Evolutionary conservation across 306 rosid genomes (phyloP).

Genomic region (Rubus idaeus): DNA sequence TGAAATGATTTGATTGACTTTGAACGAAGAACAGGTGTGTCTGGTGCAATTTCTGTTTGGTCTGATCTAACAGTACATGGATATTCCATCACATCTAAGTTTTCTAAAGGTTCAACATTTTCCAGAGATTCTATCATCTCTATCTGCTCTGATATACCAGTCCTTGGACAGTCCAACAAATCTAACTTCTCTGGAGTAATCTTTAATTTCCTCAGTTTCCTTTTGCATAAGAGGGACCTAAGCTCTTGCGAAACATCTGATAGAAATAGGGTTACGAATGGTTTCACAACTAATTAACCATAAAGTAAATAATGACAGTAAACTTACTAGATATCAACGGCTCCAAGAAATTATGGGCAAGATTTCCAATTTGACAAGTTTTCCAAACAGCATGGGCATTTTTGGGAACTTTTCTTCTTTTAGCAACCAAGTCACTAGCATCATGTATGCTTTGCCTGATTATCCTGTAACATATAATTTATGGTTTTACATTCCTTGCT

Average conservation of each 20-base stretch:
- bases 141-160: slow-evolving; percentile 20
- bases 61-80: slow-evolving; percentile 30
- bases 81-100: slow-evolving; percentile 25
- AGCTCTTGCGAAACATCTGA: slow-evolving; percentile 52
- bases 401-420: slow-evolving; percentile 42
- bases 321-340: slow-evolving; percentile 67
- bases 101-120: slow-evolving; percentile 10
- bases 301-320: slow-evolving; percentile 14
- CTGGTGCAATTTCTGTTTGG: slow-evolving; percentile 50
- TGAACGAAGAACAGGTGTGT: slow-evolving; percentile 48
- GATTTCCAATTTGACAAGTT: slow-evolving; percentile 34
- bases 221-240: slow-evolving; percentile 36
- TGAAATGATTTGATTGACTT: slow-evolving; percentile 32
- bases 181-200: slow-evolving; percentile 29
- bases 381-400: slow-evolving; percentile 38
- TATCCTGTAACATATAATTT: slow-evolving; percentile 50
- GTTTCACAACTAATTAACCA: slow-evolving; percentile 19
- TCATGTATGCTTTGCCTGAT: slow-evolving; percentile 45
- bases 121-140: not conserved
- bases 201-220: slow-evolving; percentile 30
- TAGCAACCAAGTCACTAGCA: slow-evolving; percentile 53
- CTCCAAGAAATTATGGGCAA: slow-evolving; percentile 46
- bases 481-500: not conserved
- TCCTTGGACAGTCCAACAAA: slow-evolving; percentile 18
- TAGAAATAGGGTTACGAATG: slow-evolving; percentile 35